Conservation (phyloP, 768 basidiomycete species). For the Phylloporus sp. region DNA sequence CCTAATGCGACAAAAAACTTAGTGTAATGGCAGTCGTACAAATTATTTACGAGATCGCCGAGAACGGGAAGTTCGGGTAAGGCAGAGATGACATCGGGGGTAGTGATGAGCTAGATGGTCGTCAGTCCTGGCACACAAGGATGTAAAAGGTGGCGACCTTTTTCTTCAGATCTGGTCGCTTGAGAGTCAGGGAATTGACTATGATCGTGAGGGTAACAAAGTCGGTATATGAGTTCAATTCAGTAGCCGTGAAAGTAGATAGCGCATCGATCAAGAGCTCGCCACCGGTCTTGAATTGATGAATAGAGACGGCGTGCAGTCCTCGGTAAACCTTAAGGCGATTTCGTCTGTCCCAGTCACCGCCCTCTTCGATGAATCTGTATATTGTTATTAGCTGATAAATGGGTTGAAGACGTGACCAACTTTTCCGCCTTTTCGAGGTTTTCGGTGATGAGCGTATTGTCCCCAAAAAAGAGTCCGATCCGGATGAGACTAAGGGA, state of each 20-base stretch:
- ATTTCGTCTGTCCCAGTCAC: constrained; percentile 97
- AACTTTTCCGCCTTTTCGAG: constrained; percentile 80
- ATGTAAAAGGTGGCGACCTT: constrained; percentile 46
- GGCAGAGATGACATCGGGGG: constrained; percentile 85
- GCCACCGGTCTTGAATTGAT: constrained; percentile 86
- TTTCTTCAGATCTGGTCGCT: constrained; percentile 85
- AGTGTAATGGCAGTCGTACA: constrained; percentile 92
- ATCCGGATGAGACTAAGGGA: constrained; percentile 83
- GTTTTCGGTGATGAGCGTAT: constrained; percentile 61
- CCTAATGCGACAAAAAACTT: constrained; percentile 91
- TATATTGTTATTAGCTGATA: background rate
- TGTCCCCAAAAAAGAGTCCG: constrained; percentile 85
- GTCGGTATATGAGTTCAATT: constrained; percentile 82
- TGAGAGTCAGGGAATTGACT: constrained; percentile 67
- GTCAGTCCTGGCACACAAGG: constrained; percentile 2
- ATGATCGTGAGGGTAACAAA: constrained; percentile 86
- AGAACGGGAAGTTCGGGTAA: constrained; percentile 80
- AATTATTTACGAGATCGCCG: constrained; percentile 74
- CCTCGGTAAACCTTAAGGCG: constrained; percentile 94
- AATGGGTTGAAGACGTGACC: constrained; percentile 24
- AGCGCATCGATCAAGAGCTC: constrained; percentile 86
- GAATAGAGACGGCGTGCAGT: constrained; percentile 76
- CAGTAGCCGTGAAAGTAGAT: constrained; percentile 91
- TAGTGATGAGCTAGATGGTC: constrained; percentile 59
- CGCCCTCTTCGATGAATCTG: constrained; percentile 89